Base-by-base conservation (phyloP, 1,284 basidiomycete species). In the Naganishia sp. region DNA sequence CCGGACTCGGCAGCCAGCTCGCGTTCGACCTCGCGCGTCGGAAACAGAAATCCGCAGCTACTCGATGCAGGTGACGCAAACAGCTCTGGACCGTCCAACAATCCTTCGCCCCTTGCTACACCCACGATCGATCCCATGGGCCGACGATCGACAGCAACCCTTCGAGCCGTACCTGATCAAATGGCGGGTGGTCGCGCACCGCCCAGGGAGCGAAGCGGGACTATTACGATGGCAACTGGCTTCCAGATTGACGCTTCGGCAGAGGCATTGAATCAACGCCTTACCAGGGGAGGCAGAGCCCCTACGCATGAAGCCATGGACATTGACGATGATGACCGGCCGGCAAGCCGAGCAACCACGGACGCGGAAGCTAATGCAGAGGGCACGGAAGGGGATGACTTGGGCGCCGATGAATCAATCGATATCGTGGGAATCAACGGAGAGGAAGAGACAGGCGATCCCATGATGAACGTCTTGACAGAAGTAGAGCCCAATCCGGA, bases 361-460 rank as follows among this genome's bases (percentile, higher is more conserved):
- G 68, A 66, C 13, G 66, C 66, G 15, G 68, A 61, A 4, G 48
- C 13, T 6, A 33, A 61, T 45, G 61, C 33, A 3, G 65, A 66
- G 16, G 66, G 60, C 25, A 61, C 54, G 6, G 59, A 57, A 39
- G 57, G 53, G 7, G 52, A 66, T 2, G 54, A 72, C 71, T 66
- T 70, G 70, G 65, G 63, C 9, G 65, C 69, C 7, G 71, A 71
- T 28, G 65, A 69, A 23, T 60, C 86, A 0, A 86, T 90, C 53
- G 88, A 65, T 23, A 69, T 69, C n/a, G 68, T 69, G 88, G 11
- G 85, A 84, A 9, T 78, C 89, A 44, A 87, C 87, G 59, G 65
- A 52, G 68, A 71, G n/a, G 64, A 68, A 31, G 65, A 69, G 25
- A 61, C 36, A 11, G 64, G 61, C 21, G 66, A 67, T 18, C 59